Evolutionary conservation across 2,329 filamentous ascomycete genomes (phyloP).

Genomic region (Fusarium sp.): DNA sequence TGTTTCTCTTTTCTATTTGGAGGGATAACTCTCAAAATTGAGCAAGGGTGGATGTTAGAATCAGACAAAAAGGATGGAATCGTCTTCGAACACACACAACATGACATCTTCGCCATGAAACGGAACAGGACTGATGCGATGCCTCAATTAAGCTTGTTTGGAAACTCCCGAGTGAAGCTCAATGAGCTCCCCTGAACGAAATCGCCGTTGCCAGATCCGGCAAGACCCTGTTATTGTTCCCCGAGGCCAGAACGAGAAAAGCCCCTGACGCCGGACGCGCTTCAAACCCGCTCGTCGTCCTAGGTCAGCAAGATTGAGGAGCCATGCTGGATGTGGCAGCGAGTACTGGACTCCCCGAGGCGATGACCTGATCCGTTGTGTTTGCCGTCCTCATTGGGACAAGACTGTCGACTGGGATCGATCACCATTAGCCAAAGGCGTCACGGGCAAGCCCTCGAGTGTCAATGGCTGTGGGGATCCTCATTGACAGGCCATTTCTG

Average conservation of each 20-base stretch:
- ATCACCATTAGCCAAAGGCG: constrained; percentile 15
- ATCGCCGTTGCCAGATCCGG: constrained; percentile 25
- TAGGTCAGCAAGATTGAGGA: constrained; percentile 4
- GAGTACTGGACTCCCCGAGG: constrained; percentile 8
- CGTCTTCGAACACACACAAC: not conserved
- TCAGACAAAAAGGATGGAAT: not conserved
- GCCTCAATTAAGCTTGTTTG: not conserved
- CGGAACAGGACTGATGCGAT: not conserved
- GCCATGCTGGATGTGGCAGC: not conserved
- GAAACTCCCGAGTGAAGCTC: not conserved
- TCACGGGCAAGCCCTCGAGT: constrained; percentile 5
- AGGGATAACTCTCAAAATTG: not conserved
- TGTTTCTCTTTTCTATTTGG: not conserved
- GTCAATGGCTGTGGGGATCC: not conserved
- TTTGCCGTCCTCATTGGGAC: constrained; percentile 1
- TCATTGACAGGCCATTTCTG: not conserved
- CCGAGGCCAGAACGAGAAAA: constrained; percentile 15
- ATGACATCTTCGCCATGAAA: not conserved
- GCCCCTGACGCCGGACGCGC: not conserved
- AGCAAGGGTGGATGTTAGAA: not conserved
- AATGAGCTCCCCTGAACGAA: not conserved
- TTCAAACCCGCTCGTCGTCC: not conserved
- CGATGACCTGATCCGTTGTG: not conserved
- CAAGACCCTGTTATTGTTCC: not conserved
- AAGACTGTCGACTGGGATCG: not conserved